These are phyloP conservation scores for Hanseniaspora singularis DNA, from an alignment of 805 yeast genomes.

Conservation along the genomic window DNA sequence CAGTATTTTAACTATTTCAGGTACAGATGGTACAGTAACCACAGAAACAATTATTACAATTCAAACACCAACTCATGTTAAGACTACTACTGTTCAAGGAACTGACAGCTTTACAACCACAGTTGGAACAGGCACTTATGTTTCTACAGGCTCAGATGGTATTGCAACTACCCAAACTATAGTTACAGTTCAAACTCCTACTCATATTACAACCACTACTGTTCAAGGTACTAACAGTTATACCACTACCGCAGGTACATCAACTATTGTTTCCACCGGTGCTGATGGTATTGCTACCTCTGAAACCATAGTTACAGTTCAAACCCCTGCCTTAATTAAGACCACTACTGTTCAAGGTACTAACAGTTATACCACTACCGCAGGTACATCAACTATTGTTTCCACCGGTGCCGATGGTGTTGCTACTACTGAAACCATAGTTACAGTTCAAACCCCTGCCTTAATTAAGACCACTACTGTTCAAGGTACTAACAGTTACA, in stretches of 20 bases:
- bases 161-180: too few species aligned
- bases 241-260: too few species aligned
- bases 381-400: too few species aligned
- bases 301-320: too few species aligned
- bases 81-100: neutral
- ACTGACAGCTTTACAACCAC: neutral
- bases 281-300: constrained; percentile 16
- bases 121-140: neutral
- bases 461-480: too few species aligned
- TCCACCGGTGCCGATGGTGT: too few species aligned
- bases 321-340: too few species aligned
- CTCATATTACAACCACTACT: too few species aligned
- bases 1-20: neutral
- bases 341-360: too few species aligned
- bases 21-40: constrained; percentile 3
- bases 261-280: constrained; percentile 14
- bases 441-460: constrained; percentile 17
- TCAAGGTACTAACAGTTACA: neutral
- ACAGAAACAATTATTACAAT: neutral
- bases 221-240: too few species aligned
- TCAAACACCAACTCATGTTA: neutral
- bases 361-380: too few species aligned
- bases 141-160: neutral
- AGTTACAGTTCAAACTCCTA: too few species aligned
- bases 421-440: constrained; percentile 16